These are phyloP conservation scores for Hevea brasiliensis DNA, from an alignment of 345 rosid species.

Conservation along the genomic window DNA sequence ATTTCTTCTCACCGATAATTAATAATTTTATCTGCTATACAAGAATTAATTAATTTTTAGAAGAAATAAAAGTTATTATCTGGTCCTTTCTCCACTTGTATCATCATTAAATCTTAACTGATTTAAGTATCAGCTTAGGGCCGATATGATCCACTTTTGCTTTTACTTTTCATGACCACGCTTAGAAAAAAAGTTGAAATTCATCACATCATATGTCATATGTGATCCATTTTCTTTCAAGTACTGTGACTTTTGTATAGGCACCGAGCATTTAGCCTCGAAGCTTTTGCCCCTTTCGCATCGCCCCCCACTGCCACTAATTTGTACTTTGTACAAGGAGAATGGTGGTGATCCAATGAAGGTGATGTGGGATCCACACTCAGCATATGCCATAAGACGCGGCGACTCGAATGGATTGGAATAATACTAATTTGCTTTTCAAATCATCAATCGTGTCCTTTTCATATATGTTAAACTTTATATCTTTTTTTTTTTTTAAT, in stretches of 20 bases:
- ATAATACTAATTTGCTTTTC: not conserved
- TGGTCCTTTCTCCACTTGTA: no score
- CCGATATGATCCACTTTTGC: no score
- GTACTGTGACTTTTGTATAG: not conserved
- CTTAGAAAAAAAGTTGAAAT: no score
- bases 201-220: not conserved
- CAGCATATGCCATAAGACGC: conserved; percentile 39
- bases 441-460: not conserved
- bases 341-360: conserved; percentile 2
- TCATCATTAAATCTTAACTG: no score
- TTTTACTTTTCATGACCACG: no score
- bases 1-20: no score
- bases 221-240: not conserved
- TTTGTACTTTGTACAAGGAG: not conserved
- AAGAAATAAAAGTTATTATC: no score
- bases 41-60: no score
- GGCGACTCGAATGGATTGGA: conserved; percentile 38
- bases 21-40: no score
- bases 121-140: no score
- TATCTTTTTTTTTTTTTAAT: not conserved
- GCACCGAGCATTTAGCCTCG: not conserved
- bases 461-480: not conserved
- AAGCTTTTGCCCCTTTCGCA: not conserved
- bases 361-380: conserved; percentile 29
- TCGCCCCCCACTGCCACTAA: no score